Conservation (phyloP, 176 grass and related monocot species). For the Eremochloa ophiuroides region DNA sequence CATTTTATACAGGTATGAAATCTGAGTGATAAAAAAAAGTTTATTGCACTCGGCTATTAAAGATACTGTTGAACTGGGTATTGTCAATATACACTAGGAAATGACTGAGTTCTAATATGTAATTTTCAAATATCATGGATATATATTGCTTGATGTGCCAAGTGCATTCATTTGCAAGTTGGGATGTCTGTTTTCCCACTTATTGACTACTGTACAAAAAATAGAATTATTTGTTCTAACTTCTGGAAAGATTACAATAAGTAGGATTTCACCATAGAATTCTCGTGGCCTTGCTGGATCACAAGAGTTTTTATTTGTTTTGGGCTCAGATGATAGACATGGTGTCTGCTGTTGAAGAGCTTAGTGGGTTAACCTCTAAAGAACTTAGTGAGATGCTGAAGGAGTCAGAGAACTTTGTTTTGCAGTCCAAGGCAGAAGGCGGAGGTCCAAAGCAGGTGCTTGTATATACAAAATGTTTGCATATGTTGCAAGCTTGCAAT, state of each 20-base stretch:
- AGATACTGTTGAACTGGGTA: not conserved
- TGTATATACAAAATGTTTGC: slow-evolving; percentile 11
- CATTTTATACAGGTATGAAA: not conserved
- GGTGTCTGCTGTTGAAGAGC: slow-evolving; percentile 56
- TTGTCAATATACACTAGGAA: not conserved
- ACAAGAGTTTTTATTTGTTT: not conserved
- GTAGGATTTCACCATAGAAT: not conserved
- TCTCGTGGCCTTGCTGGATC: not conserved
- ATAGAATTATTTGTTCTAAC: not conserved
- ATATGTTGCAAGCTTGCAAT: not conserved
- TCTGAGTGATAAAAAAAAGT: not conserved
- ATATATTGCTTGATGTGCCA: not conserved
- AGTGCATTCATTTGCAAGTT: not conserved
- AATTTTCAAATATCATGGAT: not conserved
- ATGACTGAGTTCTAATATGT: not conserved
- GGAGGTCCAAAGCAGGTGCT: slow-evolving; percentile 55
- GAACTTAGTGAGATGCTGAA: slow-evolving; percentile 73
- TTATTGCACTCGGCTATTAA: not conserved
- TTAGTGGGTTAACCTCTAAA: slow-evolving; percentile 60
- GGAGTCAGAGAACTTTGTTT: slow-evolving; percentile 72
- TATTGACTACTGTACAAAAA: not conserved
- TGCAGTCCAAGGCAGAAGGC: slow-evolving; percentile 56
- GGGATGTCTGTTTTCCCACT: not conserved
- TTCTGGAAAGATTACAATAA: not conserved
- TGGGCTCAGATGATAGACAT: slow-evolving; percentile 68